These are phyloP conservation scores for Suillus cothurnatus DNA, from an alignment of 768 basidiomycete genomes.

Conservation along the genomic window DNA sequence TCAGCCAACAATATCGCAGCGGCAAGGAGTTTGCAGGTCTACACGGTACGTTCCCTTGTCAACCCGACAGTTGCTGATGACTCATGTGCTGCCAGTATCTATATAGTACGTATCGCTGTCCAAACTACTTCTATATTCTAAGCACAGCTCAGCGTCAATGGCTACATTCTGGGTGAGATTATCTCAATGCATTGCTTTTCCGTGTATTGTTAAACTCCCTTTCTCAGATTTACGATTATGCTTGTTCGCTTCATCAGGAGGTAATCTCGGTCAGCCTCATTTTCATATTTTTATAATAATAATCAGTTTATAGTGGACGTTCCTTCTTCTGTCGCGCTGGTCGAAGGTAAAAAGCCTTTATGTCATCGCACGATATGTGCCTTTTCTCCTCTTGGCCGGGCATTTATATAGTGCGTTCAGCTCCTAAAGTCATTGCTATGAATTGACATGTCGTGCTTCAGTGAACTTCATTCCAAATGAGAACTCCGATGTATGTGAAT, in stretches of 20 bases:
- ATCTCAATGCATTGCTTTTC: rapidly evolving
- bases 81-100: background rate
- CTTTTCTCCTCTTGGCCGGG: background rate
- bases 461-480: background rate
- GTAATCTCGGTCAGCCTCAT: background rate
- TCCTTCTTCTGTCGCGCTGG: background rate
- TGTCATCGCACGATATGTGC: background rate
- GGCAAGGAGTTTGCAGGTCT: background rate
- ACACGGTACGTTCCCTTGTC: background rate
- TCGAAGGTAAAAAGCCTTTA: background rate
- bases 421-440: background rate
- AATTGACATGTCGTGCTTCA: background rate
- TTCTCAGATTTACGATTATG: background rate
- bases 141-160: slow-evolving; percentile 1
- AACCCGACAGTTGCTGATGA: background rate
- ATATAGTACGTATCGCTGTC: background rate
- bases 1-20: background rate
- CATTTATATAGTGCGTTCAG: background rate
- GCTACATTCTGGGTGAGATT: background rate
- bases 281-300: background rate
- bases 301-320: background rate
- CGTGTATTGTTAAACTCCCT: background rate
- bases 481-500: background rate
- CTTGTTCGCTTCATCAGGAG: background rate
- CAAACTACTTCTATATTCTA: background rate